A percentile compares a stretch with the other conserved stretches of the same genome.
Evolutionary conservation across 2,329 filamentous ascomycete species (phyloP).

Genomic region (Aureobasidium uvarum): DNA sequence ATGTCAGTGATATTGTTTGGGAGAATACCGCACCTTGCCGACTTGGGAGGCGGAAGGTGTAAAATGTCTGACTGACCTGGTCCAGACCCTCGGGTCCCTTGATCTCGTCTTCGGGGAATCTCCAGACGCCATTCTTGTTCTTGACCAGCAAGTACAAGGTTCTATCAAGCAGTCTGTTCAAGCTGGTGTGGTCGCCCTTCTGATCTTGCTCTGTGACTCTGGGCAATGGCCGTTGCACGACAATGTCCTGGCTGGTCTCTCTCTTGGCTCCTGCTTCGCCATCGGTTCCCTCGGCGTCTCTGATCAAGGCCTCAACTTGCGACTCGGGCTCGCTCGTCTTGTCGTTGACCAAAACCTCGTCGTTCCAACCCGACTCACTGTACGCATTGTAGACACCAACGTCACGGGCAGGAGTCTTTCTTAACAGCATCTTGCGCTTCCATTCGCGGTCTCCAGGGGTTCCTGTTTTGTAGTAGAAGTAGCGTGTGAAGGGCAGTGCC

Average conservation of each 20-base stretch:
- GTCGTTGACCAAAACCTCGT: constrained; percentile 79
- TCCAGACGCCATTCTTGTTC: constrained; percentile 69
- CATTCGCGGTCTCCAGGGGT: constrained; percentile 83
- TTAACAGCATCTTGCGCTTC: constrained; percentile 78
- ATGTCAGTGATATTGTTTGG: neutral
- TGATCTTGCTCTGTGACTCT: constrained; percentile 76
- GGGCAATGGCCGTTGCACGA: constrained; percentile 65
- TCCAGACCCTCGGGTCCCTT: constrained; percentile 72
- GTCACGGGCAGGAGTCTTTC: constrained; percentile 76
- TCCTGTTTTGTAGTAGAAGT: constrained; percentile 93
- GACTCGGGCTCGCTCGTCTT: constrained; percentile 62
- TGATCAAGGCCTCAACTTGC: constrained; percentile 66
- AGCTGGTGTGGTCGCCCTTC: constrained; percentile 68
- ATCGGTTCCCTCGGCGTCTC: constrained; percentile 64
- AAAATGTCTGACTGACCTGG: constrained; percentile 60
- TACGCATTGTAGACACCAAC: constrained; percentile 80
- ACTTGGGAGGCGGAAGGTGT: no score
- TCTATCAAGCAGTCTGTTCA: constrained; percentile 75
- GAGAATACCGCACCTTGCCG: no score
- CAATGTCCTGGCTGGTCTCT: constrained; percentile 29
- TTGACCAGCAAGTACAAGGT: constrained; percentile 88
- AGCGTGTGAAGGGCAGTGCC: constrained; percentile 78
- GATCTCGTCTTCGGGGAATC: constrained; percentile 73
- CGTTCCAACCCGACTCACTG: constrained; percentile 76
- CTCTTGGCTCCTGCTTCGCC: constrained; percentile 28